These are phyloP conservation scores for Ceratobasidium sp. DNA, from an alignment of 1,284 basidiomycete genomes.

Conservation along the genomic window DNA sequence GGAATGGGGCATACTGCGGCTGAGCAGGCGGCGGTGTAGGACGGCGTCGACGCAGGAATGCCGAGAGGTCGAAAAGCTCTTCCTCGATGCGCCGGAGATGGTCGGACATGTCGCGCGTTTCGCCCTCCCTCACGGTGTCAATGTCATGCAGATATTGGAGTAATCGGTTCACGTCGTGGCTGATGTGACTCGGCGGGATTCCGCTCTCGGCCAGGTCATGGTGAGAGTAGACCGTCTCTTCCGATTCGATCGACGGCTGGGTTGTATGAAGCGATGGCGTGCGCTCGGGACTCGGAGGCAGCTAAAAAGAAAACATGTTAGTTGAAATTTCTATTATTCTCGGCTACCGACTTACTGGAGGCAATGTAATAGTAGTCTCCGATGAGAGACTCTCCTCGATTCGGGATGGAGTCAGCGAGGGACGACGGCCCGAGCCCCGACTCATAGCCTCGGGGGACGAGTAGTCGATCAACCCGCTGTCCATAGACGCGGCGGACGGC, in stretches of 20 bases:
- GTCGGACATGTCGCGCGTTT: constrained; percentile 71
- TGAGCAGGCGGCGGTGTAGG: constrained; percentile 32
- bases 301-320: constrained; percentile 49
- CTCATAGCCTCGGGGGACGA: background rate
- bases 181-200: constrained; percentile 62
- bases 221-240: constrained; percentile 66
- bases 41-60: constrained; percentile 47
- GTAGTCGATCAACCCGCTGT: background rate
- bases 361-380: constrained; percentile 22
- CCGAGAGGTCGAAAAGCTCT: constrained; percentile 68
- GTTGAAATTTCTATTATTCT: constrained; percentile 55
- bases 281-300: constrained; percentile 59
- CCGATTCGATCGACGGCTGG: constrained; percentile 65
- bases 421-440: constrained; percentile 7
- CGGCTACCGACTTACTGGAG: constrained; percentile 18
- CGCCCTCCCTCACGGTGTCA: constrained; percentile 69
- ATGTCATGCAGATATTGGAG: constrained; percentile 74
- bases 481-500: constrained; percentile 16
- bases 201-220: constrained; percentile 48
- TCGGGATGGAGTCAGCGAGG: constrained; percentile 33
- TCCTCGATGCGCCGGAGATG: constrained; percentile 73
- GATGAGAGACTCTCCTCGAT: constrained; percentile 14
- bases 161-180: constrained; percentile 75
- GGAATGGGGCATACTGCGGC: constrained; percentile 20
- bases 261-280: constrained; percentile 55